A percentile compares a stretch with the other conserved stretches of the same genome.
These are phyloP conservation scores for Blastobotrys serpentis DNA, from an alignment of 1,139 yeast genomes.

Conservation along the genomic window DNA sequence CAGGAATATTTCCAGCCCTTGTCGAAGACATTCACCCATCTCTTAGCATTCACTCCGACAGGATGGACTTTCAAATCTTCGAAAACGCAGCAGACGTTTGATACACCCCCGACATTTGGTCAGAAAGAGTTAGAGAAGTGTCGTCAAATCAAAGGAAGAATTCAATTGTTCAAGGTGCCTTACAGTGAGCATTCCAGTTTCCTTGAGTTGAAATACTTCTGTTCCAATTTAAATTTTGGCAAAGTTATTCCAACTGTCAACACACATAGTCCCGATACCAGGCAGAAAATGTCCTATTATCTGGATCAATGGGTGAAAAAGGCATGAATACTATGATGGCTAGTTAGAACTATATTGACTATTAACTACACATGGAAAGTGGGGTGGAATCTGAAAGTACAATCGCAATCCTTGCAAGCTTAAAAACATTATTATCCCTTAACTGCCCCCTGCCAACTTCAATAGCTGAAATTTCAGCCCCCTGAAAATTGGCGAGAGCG, in stretches of 20 bases:
- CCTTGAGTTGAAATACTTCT: constrained; percentile 69
- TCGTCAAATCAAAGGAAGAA: constrained; percentile 34
- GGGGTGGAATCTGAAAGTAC: too few relatives aligned
- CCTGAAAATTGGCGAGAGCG: background rate
- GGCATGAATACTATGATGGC: background rate
- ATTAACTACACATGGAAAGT: too few relatives aligned
- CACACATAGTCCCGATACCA: constrained; percentile 18
- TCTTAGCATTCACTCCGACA: constrained; percentile 55
- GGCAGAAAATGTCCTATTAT: constrained; percentile 23
- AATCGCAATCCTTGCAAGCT: too few relatives aligned
- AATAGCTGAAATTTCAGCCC: background rate
- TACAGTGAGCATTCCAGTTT: constrained; percentile 94
- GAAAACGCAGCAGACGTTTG: constrained; percentile 24
- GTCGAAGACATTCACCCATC: constrained; percentile 31
- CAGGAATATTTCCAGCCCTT: constrained; percentile 29
- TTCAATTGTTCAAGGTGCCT: constrained; percentile 65
- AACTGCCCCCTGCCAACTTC: too few relatives aligned
- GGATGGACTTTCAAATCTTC: constrained; percentile 70
- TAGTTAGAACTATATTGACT: too few relatives aligned
- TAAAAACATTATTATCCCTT: too few relatives aligned
- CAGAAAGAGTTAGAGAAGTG: constrained; percentile 29
- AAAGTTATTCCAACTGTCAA: constrained; percentile 81
- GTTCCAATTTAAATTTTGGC: constrained; percentile 49
- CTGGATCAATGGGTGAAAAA: constrained; percentile 23
- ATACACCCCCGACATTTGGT: constrained; percentile 27